Conservation (phyloP, 345 rosid genomes). For the Populus alba region DNA sequence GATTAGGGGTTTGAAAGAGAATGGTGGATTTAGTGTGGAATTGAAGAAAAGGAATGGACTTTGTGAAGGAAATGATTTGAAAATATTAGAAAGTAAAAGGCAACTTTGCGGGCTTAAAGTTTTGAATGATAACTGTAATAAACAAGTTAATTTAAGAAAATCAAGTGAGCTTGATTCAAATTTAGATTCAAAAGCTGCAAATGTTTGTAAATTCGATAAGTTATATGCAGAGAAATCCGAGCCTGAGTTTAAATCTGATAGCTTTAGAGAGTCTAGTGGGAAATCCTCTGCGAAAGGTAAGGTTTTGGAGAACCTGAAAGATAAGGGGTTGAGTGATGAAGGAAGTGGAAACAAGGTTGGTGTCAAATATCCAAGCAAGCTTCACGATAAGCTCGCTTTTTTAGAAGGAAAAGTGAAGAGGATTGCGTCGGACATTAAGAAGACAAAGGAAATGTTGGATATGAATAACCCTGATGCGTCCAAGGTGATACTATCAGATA, state of each 20-base stretch:
- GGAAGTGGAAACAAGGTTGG: slow-evolving; percentile 15
- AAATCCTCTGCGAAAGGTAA: slow-evolving; percentile 30
- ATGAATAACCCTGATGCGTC: slow-evolving; percentile 80
- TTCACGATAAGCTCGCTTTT: slow-evolving; percentile 94
- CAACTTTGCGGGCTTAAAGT: slow-evolving; percentile 17
- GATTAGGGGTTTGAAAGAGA: slow-evolving; percentile 37
- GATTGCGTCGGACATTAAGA: slow-evolving; percentile 85
- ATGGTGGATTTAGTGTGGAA: slow-evolving; percentile 27
- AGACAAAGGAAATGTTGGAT: slow-evolving; percentile 90
- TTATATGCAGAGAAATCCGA: slow-evolving; percentile 23
- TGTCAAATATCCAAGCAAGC: slow-evolving; percentile 57
- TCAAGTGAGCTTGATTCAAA: slow-evolving; percentile 17
- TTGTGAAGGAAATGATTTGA: slow-evolving; percentile 1
- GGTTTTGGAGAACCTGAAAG: slow-evolving; percentile 42
- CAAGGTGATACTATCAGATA: slow-evolving; percentile 61
- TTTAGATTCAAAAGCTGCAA: slow-evolving; percentile 23
- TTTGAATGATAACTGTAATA: slow-evolving; percentile 15
- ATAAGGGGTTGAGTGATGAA: slow-evolving; percentile 32
- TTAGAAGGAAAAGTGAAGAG: slow-evolving; percentile 94
- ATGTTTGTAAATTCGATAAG: slow-evolving; percentile 18
- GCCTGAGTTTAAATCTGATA: slow-evolving; percentile 25
- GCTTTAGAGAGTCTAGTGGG: slow-evolving; percentile 21
- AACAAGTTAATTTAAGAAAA: slow-evolving; percentile 24
- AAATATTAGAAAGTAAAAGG: slow-evolving; percentile 12
- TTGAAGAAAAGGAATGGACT: slow-evolving; percentile 29